These are phyloP conservation scores for Sextonia rubra DNA, from an alignment of 164 flowering plant genomes.

Conservation along the genomic window DNA sequence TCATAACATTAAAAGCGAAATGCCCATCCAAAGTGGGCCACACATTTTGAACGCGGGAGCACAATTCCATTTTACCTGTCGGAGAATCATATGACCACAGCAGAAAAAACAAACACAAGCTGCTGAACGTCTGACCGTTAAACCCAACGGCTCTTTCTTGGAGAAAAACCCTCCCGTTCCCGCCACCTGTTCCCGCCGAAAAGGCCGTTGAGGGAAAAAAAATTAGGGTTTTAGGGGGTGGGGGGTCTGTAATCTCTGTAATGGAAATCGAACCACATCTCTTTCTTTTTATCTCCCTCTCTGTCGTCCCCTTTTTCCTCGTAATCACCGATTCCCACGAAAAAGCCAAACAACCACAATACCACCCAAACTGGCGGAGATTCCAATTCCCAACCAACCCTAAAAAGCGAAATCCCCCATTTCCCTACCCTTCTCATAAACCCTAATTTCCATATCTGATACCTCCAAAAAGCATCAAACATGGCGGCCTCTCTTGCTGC, in stretches of 20 bases:
- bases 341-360: neutral
- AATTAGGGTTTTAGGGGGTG: neutral
- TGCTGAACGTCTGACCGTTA: neutral
- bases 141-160: neutral
- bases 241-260: too few species aligned
- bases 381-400: neutral
- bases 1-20: too few species aligned
- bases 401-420: neutral
- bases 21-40: too few species aligned
- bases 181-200: neutral
- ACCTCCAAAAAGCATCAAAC: neutral
- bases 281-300: neutral
- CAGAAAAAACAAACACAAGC: neutral
- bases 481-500: slow-evolving; percentile 36
- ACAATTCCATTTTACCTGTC: neutral
- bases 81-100: neutral
- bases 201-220: neutral
- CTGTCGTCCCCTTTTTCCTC: neutral
- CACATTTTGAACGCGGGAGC: neutral
- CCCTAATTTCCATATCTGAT: neutral
- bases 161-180: neutral
- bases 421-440: neutral
- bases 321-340: neutral
- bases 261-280: too few species aligned
- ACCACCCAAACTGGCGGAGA: slow-evolving; percentile 1